Percentiles rank a stretch among this genome's conserved stretches.
These are phyloP conservation scores for Xylaria sp. DNA, from an alignment of 2,329 filamentous ascomycete species.

Conservation along the genomic window DNA sequence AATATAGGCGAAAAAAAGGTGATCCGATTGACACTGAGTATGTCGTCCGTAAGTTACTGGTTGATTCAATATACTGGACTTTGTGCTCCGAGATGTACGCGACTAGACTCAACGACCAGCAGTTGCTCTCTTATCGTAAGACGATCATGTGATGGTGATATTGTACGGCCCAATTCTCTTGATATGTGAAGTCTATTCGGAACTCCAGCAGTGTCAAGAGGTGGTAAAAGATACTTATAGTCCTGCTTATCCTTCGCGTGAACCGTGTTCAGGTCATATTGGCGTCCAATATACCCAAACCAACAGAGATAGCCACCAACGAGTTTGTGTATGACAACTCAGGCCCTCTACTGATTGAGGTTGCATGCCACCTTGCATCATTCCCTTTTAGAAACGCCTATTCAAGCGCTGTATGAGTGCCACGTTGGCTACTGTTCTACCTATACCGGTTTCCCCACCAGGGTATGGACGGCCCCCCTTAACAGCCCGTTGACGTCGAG, in stretches of 20 bases:
- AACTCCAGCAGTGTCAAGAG: constrained; percentile 21
- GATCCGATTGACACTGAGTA: constrained; percentile 11
- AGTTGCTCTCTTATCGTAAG: constrained; percentile 4
- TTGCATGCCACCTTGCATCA: constrained; percentile 49
- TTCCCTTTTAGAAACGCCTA: constrained; percentile 45
- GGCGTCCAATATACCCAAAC: constrained; percentile 45
- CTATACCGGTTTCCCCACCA: constrained; percentile 48
- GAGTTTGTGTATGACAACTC: constrained; percentile 47
- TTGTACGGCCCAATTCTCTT: constrained; percentile 17
- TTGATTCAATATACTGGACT: constrained; percentile 10
- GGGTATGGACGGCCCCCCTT: constrained; percentile 44
- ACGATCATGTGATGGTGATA: constrained; percentile 8
- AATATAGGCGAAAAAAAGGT: constrained; percentile 2
- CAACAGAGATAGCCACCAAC: constrained; percentile 42
- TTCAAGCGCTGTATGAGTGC: constrained; percentile 48
- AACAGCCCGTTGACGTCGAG: constrained; percentile 43
- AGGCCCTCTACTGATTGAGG: constrained; percentile 48
- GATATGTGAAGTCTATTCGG: constrained; percentile 12
- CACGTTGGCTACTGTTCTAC: constrained; percentile 49
- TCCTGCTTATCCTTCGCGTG: constrained; percentile 5
- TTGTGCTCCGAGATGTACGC: constrained; percentile 13
- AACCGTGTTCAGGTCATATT: constrained; percentile 42
- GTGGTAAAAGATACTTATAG: constrained; percentile 40
- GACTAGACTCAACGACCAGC: constrained; percentile 11
- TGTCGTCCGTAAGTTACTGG: constrained; percentile 23